Conservation (phyloP, 2,329 filamentous ascomycete species). For the Arthrobotrys sinensis region DNA sequence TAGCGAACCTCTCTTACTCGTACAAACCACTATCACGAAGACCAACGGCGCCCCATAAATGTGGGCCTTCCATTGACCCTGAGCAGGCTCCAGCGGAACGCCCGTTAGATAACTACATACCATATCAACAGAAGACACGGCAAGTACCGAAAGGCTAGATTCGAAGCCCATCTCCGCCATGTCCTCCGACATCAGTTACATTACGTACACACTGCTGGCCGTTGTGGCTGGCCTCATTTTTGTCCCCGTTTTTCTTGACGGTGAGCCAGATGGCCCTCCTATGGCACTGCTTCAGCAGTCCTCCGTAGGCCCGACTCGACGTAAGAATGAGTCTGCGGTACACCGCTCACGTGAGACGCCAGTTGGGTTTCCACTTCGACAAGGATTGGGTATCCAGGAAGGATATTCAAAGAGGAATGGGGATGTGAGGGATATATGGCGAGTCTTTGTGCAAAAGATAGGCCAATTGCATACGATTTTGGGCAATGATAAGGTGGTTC, state of each 20-base stretch:
- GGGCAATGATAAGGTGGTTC: conserved; percentile 77
- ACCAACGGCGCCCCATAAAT: background rate
- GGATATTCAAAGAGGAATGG: conserved; percentile 77
- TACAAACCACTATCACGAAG: conserved; percentile 3
- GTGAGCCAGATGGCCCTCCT: conserved; percentile 91
- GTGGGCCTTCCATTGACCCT: conserved; percentile 17
- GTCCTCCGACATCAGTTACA: conserved; percentile 53
- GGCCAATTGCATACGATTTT: conserved; percentile 66
- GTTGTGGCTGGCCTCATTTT: conserved; percentile 78
- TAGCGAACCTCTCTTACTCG: conserved; percentile 21
- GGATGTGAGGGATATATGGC: conserved; percentile 93
- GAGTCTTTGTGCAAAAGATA: conserved; percentile 75
- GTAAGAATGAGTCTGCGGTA: conserved; percentile 86
- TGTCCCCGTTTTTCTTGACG: conserved; percentile 77
- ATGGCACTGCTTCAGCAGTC: conserved; percentile 90
- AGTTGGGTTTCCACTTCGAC: conserved; percentile 84
- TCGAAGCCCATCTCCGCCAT: conserved; percentile 35
- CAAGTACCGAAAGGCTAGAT: conserved; percentile 18
- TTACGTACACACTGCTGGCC: conserved; percentile 77
- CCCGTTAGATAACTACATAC: conserved; percentile 1
- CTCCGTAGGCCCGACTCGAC: conserved; percentile 81
- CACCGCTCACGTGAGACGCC: conserved; percentile 89
- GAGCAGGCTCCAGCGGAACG: conserved; percentile 14
- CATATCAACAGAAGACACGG: conserved; percentile 4
- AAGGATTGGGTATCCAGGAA: conserved; percentile 72